phyloP scores from a whole-genome alignment of 495 filamentous ascomycete species.

The Daldinia decipiens region DNA sequence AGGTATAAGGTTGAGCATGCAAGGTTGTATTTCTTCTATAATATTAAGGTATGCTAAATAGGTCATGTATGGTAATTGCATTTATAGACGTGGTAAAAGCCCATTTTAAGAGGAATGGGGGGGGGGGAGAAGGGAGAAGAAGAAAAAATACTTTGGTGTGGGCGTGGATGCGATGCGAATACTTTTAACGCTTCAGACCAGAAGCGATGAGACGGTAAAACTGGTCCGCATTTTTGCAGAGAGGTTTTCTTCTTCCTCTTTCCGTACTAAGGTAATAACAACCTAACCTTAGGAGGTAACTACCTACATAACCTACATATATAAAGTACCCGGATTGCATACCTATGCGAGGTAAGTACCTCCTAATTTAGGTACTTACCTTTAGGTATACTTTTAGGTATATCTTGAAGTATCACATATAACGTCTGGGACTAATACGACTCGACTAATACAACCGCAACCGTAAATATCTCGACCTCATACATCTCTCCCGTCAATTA shows the following conservation, averaged over 20 bases:
- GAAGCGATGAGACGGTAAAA: constrained; percentile 4
- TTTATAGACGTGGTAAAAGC: constrained; percentile 4
- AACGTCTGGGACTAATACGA: not conserved
- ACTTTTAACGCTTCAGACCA: not conserved
- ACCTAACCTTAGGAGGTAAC: not conserved
- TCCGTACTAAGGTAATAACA: not conserved
- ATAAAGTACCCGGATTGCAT: not conserved
- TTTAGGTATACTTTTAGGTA: not conserved
- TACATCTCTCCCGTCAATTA: constrained; percentile 1
- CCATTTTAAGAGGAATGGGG: constrained; percentile 1
- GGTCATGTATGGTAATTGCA: not conserved
- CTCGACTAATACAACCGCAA: constrained; percentile 3
- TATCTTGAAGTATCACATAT: not conserved
- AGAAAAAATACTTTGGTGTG: not conserved
- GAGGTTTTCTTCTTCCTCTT: not conserved
- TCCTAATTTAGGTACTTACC: not conserved
- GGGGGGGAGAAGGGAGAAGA: not conserved
- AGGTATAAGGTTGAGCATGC: constrained; percentile 25
- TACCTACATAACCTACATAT: not conserved
- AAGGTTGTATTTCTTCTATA: constrained; percentile 10
- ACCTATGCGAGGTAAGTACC: not conserved
- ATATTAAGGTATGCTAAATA: not conserved
- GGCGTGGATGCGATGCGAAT: constrained; percentile 1
- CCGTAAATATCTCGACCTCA: constrained; percentile 1
- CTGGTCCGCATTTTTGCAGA: not conserved